Conservation (phyloP, 768 basidiomycete genomes). For the Lactifluus volemus region DNA sequence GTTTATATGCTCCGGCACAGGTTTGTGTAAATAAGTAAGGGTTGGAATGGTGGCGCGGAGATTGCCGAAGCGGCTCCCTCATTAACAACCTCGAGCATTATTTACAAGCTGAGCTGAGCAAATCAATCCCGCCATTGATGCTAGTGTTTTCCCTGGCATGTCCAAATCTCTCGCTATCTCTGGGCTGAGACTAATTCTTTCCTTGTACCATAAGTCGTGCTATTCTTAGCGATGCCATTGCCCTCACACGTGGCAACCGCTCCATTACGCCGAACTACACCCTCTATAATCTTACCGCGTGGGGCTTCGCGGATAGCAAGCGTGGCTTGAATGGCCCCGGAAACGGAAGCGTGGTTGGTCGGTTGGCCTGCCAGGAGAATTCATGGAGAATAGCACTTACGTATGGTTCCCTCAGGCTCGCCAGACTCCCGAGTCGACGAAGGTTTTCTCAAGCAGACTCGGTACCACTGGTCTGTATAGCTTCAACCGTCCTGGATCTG, state of each 20-base stretch:
- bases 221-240: slow-evolving; percentile 79
- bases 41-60: slow-evolving; percentile 71
- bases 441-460: slow-evolving; percentile 46
- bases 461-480: slow-evolving; percentile 48
- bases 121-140: slow-evolving; percentile 61
- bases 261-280: slow-evolving; percentile 79
- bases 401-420: slow-evolving; percentile 92
- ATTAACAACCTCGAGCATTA: slow-evolving; percentile 77
- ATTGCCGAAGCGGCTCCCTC: slow-evolving; percentile 57
- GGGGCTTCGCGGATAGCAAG: slow-evolving; percentile 81
- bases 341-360: slow-evolving; percentile 68
- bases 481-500: slow-evolving; percentile 38
- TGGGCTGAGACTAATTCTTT: not conserved
- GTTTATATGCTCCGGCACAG: too few relatives aligned
- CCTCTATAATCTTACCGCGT: slow-evolving; percentile 69
- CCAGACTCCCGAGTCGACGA: slow-evolving; percentile 69
- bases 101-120: slow-evolving; percentile 73
- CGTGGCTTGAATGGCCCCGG: slow-evolving; percentile 63
- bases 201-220: slow-evolving; percentile 63
- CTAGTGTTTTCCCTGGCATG: slow-evolving; percentile 76
- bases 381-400: slow-evolving; percentile 58
- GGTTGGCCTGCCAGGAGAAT: slow-evolving; percentile 61
- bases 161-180: not conserved
- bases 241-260: slow-evolving; percentile 77
- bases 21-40: too few relatives aligned